phyloP scores from a whole-genome alignment of 257 asterid species.

The Penstemon eatonii region DNA sequence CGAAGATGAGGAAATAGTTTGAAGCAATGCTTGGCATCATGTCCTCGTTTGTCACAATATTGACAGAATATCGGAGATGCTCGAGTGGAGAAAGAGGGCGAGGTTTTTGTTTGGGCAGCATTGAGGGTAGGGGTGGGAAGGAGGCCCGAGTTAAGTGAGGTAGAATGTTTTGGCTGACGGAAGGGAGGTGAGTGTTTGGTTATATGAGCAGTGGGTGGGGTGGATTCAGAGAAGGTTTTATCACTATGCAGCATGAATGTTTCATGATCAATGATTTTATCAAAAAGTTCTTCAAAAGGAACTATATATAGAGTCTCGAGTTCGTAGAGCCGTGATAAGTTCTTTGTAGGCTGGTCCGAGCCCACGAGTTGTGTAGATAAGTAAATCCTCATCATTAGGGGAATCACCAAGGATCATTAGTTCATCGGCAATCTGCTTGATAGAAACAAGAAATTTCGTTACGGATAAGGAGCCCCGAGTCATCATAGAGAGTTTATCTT shows the following conservation, averaged over 20 bases:
- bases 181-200: not conserved
- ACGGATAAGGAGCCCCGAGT: too few species aligned
- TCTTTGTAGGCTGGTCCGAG: not conserved
- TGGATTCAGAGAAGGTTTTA: not conserved
- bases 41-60: not conserved
- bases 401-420: too few species aligned
- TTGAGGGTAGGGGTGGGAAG: not conserved
- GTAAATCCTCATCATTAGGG: too few species aligned
- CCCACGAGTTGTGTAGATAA: too few species aligned
- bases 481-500: too few species aligned
- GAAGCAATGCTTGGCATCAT: not conserved
- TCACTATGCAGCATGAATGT: not conserved
- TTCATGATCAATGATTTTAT: slow-evolving; percentile 11
- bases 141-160: not conserved
- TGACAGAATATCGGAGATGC: not conserved
- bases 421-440: too few species aligned
- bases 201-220: not conserved
- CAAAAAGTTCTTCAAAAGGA: slow-evolving; percentile 7
- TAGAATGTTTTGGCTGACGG: not conserved
- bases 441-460: too few species aligned
- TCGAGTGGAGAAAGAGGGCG: not conserved
- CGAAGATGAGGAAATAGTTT: too few species aligned
- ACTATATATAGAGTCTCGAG: not conserved
- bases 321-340: not conserved
- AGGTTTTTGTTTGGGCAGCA: not conserved